Evolutionary conservation across 768 basidiomycete species (phyloP).

Genomic region (Suillus fuscotomentosus): DNA sequence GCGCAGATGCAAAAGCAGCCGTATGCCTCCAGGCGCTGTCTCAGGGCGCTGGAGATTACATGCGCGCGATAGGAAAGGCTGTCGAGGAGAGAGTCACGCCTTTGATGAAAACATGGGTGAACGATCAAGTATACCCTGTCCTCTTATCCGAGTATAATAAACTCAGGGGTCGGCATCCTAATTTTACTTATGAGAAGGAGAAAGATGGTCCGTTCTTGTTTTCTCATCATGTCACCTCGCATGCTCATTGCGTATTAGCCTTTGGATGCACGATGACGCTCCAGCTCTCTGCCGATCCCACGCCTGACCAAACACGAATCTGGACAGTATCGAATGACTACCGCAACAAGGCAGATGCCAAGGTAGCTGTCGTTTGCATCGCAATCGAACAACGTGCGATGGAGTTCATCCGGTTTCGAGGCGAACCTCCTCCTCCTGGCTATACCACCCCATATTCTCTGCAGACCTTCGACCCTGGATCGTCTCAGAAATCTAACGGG

Average conservation of each 20-base stretch:
- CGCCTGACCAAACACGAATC: conserved; percentile 35
- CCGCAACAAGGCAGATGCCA: conserved; percentile 60
- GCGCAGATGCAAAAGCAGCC: conserved; percentile 66
- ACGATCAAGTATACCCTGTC: conserved; percentile 43
- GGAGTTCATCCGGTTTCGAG: conserved; percentile 59
- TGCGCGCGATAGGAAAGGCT: conserved; percentile 41
- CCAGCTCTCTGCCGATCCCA: conserved; percentile 33
- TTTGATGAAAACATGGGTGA: conserved; percentile 42
- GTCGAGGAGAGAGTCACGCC: conserved; percentile 47
- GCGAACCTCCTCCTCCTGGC: conserved; percentile 38
- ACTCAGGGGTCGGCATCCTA: conserved; percentile 36
- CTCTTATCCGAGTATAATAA: conserved; percentile 46
- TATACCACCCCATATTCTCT: conserved; percentile 39
- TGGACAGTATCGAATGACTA: conserved; percentile 52
- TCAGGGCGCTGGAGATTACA: conserved; percentile 55
- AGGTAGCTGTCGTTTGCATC: conserved; percentile 48
- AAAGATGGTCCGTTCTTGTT: conserved; percentile 44
- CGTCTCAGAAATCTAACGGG: conserved; percentile 9
- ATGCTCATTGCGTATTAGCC: conserved; percentile 34
- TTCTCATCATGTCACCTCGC: background rate
- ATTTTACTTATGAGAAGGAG: conserved; percentile 42
- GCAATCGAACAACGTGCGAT: conserved; percentile 57
- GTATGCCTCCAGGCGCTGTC: conserved; percentile 66
- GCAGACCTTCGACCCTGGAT: conserved; percentile 21
- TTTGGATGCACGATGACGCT: conserved; percentile 53